Evolutionary conservation across 1,284 basidiomycete species (phyloP), one percentile per base, ranked within the genome.

Genomic region (Apiotrichum laibachii): DNA sequence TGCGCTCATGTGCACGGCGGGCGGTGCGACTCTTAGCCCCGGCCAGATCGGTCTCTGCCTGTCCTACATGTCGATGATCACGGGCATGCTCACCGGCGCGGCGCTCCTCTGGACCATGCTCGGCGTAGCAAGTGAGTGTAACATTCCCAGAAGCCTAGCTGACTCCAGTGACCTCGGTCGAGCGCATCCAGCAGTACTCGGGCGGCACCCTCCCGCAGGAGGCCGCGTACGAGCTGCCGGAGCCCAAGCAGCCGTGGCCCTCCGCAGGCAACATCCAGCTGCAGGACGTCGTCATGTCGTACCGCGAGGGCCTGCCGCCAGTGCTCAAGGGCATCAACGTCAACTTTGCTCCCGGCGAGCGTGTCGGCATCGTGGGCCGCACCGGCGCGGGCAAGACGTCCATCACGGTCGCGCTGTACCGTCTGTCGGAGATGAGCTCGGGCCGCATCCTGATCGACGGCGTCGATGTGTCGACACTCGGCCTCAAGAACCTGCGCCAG

Each of bases 1-100:
- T 54, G 78, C 84, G 5, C 65, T 80, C 47, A 76, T 77, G 56
- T 69, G 72, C 1, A 80, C 80, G 7, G 74, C 72, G 1, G 77
- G 76, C 13, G 67, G 75, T 0, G 81, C 82, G 37, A 83, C 84
- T 0, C 84, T 88, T 53, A 83, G 80, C 56, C 81, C 88, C 0
- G 84, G 86, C 0, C 80, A 88, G 67, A 85, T 88, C 43, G 89
- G 88, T 60, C 79, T 91, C 16, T 85, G 88, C 10, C 72, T 92
- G 46, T 87, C 87, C 0, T 90, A 73, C 65, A 50, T 72, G 83
- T 84, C 82, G 3, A 80, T 81, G 18, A 65, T 73, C 21, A 67
- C 66, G 1, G 70, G 87, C 65, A 73, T 85, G 49, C 83, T 84
- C 56, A 79, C 82, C 18, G 80, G 85, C 79, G 75, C 73, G 21